Evolutionary conservation across 257 asterid species (phyloP), one percentile per base, ranked within the genome.

Genomic region (Solanum appendiculatum): DNA sequence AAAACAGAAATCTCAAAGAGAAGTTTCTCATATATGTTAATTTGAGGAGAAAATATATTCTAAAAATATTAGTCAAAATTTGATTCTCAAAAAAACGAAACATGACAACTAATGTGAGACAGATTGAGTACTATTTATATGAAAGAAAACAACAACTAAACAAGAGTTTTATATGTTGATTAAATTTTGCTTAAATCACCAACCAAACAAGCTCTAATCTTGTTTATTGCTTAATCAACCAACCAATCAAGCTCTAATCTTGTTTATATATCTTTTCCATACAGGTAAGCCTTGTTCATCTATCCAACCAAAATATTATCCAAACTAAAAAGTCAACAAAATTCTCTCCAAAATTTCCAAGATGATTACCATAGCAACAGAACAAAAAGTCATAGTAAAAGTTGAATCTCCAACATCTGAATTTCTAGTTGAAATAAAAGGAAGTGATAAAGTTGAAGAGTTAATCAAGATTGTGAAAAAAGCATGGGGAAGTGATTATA

Each of bases 401-500:
- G 75, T 92, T 36, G 91, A 90, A 84, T 89, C 92, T 9, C 39
- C 83, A 44, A 91, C 93, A 9, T 86, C 93, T 21, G 91, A 90
- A 29, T 85, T 90, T 25, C 25, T 86, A 34, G 64, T 78, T 6
- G 88, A 85, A 68, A 39, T 89, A n/a, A 75, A 83, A 73, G 89
- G 29, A 51, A 92, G 89, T 12, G 88, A 66, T 12, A 77, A 11
- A 39, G 94, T 92, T 83, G 58, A 84, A 75, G 78, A 25, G n/a
- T 58, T 92, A 80, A 70, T 87, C 60, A 72, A 82, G 33, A 70
- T 78, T 4, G 91, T 90, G 34, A 89, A 74, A 60, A 73, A 15
- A 29, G 54, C 40, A 33, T 91, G 94, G 92, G 94, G 91, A 11
- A 86, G 85, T 86, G 90, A 85, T 9, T 46, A 70, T 60, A 63